A percentile compares a stretch with the other conserved stretches of the same genome.
phyloP scores from a whole-genome alignment of 345 rosid genomes.

The Eucalyptus regnans region DNA sequence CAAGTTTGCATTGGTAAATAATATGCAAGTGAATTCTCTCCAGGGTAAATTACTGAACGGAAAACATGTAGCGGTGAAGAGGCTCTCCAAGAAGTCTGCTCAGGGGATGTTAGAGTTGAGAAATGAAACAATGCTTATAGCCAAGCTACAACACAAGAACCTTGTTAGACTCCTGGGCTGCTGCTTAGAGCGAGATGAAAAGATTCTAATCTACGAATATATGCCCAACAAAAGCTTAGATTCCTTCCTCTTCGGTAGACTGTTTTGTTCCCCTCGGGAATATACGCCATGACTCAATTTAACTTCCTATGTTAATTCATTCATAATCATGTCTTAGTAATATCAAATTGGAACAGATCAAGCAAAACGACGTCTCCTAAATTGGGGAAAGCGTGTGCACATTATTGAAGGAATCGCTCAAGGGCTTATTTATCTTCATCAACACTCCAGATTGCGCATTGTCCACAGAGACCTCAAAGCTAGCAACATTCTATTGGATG shows the following conservation, averaged over 20 bases:
- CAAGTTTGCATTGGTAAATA: background rate
- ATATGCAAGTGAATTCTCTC: background rate
- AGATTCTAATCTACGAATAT: constrained; percentile 15
- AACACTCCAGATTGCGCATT: constrained; percentile 30
- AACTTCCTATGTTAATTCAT: background rate
- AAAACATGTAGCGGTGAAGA: constrained; percentile 16
- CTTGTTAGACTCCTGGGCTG: constrained; percentile 24
- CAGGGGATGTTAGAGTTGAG: constrained; percentile 21
- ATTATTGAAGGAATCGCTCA: constrained; percentile 30
- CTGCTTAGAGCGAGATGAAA: constrained; percentile 16
- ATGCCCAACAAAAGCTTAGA: constrained; percentile 30
- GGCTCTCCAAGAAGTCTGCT: constrained; percentile 12
- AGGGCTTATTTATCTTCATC: constrained; percentile 43
- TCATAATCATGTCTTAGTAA: background rate
- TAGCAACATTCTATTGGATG: constrained; percentile 15
- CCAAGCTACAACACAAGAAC: constrained; percentile 22
- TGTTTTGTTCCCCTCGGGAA: background rate
- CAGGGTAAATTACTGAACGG: constrained; percentile 15
- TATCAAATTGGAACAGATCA: constrained; percentile 4
- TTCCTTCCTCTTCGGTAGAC: constrained; percentile 9
- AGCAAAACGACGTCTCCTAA: background rate
- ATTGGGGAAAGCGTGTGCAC: constrained; percentile 9
- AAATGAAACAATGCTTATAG: constrained; percentile 8
- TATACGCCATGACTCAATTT: background rate
- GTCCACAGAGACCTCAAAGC: constrained; percentile 35